phyloP scores from a whole-genome alignment of 345 rosid genomes.

The Citrus maxima region DNA sequence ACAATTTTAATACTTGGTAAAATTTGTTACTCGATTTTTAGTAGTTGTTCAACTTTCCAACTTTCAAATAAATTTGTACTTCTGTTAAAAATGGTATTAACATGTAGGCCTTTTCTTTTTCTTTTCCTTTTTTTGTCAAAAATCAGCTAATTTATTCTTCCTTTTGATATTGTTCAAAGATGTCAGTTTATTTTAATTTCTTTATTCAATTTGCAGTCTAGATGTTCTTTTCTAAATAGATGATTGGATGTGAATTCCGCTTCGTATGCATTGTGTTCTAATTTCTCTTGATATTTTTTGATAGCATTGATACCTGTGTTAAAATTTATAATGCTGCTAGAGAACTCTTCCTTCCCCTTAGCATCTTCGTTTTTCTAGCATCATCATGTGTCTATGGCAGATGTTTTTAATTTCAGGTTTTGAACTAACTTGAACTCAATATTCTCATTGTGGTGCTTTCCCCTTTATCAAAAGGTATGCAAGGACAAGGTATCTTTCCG shows the following conservation, averaged over 20 bases:
- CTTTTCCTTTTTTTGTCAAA: background rate
- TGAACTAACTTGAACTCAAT: background rate
- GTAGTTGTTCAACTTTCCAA: background rate
- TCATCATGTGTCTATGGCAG: background rate
- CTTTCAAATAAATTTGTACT: background rate
- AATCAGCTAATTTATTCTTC: background rate
- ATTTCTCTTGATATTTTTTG: background rate
- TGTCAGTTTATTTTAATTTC: background rate
- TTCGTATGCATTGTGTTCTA: background rate
- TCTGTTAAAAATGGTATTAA: background rate
- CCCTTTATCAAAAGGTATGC: conserved; percentile 9
- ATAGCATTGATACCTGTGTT: background rate
- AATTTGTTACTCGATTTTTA: background rate
- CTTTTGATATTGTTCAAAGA: background rate
- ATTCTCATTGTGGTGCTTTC: conserved; percentile 1
- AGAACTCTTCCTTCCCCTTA: background rate
- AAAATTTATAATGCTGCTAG: background rate
- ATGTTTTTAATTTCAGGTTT: background rate
- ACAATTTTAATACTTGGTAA: background rate
- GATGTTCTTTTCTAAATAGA: background rate
- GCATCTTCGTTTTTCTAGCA: background rate
- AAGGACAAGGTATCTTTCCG: conserved; percentile 26
- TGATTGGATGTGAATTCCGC: background rate
- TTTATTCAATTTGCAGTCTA: background rate
- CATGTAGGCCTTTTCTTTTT: background rate